Base-by-base conservation (phyloP, 2,329 filamentous ascomycete genomes). In the Penicillium hesseltinei region DNA sequence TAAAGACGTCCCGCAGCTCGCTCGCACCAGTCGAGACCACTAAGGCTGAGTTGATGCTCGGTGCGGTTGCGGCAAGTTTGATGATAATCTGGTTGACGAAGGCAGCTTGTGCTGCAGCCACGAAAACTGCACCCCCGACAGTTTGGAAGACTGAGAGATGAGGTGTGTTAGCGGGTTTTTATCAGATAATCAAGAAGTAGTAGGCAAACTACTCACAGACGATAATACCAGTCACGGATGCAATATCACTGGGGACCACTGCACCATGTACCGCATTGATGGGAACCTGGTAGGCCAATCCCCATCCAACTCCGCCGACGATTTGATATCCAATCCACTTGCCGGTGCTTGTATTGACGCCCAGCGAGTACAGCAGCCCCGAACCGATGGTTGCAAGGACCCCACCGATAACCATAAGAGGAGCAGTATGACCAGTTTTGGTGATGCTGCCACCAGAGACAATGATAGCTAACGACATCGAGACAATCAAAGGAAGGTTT, bases 401-500 rank as follows among this genome's bases (percentile, higher is more conserved):
- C 0, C 66, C 61, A 5, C 69, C 68, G 5, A 67, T 6, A 7
- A 68, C 46, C 50, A 73, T 59, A 35, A 71, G 54, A 8, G 70
- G 71, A 3, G 62, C 57, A 21, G 66, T 65, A 36, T 67, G 59
- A 7, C 68, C 71, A 21, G 62, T 62, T 13, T 61, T 58, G 3
- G 63, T 66, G 21, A 76, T 58, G 8, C 67, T 17, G 7, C 54
- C 61, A 8, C 74, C 74, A 4, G 64, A 61, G 17, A 63, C 27
- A 33, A 42, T 17, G 6, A 42, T 73, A 55, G 1, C 68, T 66
- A 39, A 62, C 65, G 17, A 77, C 57, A 42, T 42, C 13, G 39
- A 42, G 6, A 81, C 60, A 5, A 81, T 71, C 17, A 79, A 62
- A 15, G 79, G 74, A 11, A 81, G 62, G 50, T 77, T 79, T 35